Evolutionary conservation across 164 flowering plant species (phyloP).

Genomic region (Platanus orientalis): DNA sequence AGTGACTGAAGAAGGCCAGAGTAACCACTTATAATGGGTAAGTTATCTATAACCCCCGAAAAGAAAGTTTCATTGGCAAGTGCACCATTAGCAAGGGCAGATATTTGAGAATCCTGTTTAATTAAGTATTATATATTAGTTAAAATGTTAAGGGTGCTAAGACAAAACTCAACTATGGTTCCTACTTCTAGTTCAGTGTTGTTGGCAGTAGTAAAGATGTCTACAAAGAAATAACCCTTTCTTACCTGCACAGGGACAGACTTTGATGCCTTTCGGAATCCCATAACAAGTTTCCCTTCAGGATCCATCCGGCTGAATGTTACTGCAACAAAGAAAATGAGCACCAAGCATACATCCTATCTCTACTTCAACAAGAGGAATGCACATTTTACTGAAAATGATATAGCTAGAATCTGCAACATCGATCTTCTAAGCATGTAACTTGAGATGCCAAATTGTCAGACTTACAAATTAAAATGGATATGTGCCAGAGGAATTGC

Average conservation of each 20-base stretch:
- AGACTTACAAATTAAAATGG: too few species aligned
- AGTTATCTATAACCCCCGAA: conserved; percentile 58
- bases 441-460: too few species aligned
- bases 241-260: conserved; percentile 46
- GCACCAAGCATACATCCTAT: neutral
- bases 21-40: conserved; percentile 51
- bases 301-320: conserved; percentile 92
- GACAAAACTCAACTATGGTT: conserved; percentile 8
- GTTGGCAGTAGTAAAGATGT: neutral
- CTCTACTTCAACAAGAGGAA: neutral
- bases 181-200: neutral
- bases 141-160: conserved; percentile 12
- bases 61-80: conserved; percentile 48
- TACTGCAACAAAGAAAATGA: conserved; percentile 38
- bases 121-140: conserved; percentile 17
- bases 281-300: conserved; percentile 88
- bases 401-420: too few species aligned
- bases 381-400: neutral
- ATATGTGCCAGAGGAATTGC: too few species aligned
- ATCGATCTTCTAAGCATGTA: too few species aligned
- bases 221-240: neutral
- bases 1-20: conserved; percentile 66
- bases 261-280: conserved; percentile 74
- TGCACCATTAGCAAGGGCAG: conserved; percentile 44
- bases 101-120: conserved; percentile 52